Base-by-base conservation (phyloP, 2,329 filamentous ascomycete genomes). In the Lachnellula subtilissima region DNA sequence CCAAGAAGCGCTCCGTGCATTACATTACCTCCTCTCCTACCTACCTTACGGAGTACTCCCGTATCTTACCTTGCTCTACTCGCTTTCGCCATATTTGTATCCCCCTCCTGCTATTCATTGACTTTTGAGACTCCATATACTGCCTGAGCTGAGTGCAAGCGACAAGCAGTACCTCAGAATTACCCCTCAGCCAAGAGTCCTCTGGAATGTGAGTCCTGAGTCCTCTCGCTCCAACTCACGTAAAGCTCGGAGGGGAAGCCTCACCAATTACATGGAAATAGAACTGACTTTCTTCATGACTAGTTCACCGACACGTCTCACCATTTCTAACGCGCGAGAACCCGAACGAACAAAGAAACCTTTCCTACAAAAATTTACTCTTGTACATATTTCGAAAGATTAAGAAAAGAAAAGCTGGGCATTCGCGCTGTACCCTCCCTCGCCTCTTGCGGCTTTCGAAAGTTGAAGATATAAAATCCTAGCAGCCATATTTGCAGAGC, bases 1-100 rank as follows among this genome's bases (percentile, higher is more conserved):
- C 62, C 61, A 55, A 45, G 42, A 4, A 43, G 59, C 51, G 62
- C 63, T 54, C 63, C 63, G 63, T 65, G 63, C 63, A 56, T 60
- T 32, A 11, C 28, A 32, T 32, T 32, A 8, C 25, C 25, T 28
- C 25, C 25, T 8, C 7, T 11, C 28, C 28, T 32, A 32, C 28
- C 8, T 32, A 32, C 9, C 28, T 8, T 32, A 32, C 9, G 7
- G 5, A 25, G 23, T 32, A 9, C 7, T 19, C 19, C 4, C 22
- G 22, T 22, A 22, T 22, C 28, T 11, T 32, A 11, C 28, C 28
- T 32, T 32, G 15, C 47, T 51, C 48, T 17, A 43, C 46, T 28
- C 11, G 25, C 51, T 35, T 52, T 57, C 58, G 57, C 57, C 60
- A 53, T 60, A 50, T 48, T 55, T 55, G 51, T 58, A 55, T 57